Base-by-base conservation (phyloP, 1,139 yeast genomes). In the Blastobotrys serpentis region DNA sequence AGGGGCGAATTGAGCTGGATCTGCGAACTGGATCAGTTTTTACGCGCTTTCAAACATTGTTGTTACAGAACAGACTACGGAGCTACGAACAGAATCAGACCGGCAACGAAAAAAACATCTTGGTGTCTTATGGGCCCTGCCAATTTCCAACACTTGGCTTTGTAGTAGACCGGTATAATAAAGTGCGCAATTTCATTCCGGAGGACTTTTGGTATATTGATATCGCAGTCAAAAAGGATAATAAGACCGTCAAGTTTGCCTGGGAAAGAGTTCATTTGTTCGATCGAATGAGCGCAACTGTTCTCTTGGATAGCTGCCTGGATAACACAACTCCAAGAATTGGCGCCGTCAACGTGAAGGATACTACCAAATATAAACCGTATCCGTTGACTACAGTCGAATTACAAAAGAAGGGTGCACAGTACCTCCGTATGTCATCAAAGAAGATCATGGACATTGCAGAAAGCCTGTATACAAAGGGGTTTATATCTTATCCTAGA, bases 131-230 rank as follows among this genome's bases (percentile, higher is more conserved):
- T 64, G 98, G 98, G 1, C 81, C 96, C 0, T 94, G 99, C 64
- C 99, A 94, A 64, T 92, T 92, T 58, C 99, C 99, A 1, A 92
- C 98, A 0, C 71, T 94, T 46, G 98, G 98, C 2, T 94, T 94
- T 67, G 90, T 94, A 1, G 98, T 92, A n/a, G 98, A 94, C 63
- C 71, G 98, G 52, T 89, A 83, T 64, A 81, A 81, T 52, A 72
- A 96, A 48, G 87, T 86, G 21, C 76, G 80, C 61, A 72, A 73
- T 52, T 92, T 92, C 64, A 70, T 75, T 3, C 77, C 87, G 0
- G 98, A 94, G 62, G 77, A 76, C 17, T 90, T 87, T 62, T 94
- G 98, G 98, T 74, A 69, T 56, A 70, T 94, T 2, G 75, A 75
- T 23, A 65, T 86, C 1, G 75, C 75, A 11, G 70, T 80, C 2